Conservation (phyloP, 768 basidiomycete genomes). For the Termitomyces sp. region DNA sequence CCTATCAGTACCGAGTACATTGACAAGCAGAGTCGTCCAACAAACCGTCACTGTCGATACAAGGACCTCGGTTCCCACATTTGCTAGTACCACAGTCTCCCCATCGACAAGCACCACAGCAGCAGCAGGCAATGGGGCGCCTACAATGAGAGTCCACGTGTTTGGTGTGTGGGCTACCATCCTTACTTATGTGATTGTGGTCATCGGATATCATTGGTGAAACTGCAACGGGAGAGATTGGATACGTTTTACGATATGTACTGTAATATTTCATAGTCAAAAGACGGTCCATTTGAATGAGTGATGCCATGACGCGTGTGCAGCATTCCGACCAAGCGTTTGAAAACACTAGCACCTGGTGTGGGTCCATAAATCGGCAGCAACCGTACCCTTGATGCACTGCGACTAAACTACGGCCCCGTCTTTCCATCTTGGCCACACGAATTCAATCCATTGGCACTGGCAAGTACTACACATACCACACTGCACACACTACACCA, state of each 20-base stretch:
- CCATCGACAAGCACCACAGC: neutral
- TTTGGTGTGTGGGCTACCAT: neutral
- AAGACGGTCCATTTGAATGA: neutral
- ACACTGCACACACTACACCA: too few species aligned
- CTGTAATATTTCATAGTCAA: neutral
- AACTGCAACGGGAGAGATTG: neutral
- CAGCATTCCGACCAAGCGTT: too few species aligned
- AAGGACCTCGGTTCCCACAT: neutral
- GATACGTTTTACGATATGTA: too few species aligned
- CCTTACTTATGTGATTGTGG: neutral
- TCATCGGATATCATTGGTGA: neutral
- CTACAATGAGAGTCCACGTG: neutral
- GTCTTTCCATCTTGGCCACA: too few species aligned
- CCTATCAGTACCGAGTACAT: neutral
- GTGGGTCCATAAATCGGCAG: neutral
- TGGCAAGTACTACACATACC: too few species aligned
- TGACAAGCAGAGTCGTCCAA: neutral
- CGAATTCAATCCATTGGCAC: too few species aligned
- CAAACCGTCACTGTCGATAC: neutral
- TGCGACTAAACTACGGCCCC: too few species aligned
- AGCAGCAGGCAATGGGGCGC: neutral
- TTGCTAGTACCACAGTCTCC: neutral
- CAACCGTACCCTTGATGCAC: neutral
- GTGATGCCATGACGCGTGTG: neutral
- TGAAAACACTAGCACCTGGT: neutral